phyloP scores from a whole-genome alignment of 495 filamentous ascomycete species.

The Rhizodiscina lignyota region DNA sequence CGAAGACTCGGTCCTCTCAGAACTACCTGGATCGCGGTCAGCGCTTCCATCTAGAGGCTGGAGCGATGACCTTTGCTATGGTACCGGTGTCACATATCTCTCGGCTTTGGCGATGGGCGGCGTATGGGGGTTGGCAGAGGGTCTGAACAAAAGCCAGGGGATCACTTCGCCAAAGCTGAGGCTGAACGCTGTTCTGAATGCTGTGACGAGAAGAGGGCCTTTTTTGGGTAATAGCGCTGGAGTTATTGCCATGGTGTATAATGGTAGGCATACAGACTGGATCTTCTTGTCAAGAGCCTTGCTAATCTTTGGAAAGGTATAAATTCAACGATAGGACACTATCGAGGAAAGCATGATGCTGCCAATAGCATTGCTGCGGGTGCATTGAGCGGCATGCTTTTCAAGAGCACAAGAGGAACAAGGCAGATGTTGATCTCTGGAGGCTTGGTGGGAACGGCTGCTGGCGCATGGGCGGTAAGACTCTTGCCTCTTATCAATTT shows the following conservation, averaged over 20 bases:
- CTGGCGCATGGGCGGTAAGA: slow-evolving; percentile 71
- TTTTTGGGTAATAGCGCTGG: slow-evolving; percentile 93
- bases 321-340: slow-evolving; percentile 77
- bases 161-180: slow-evolving; percentile 75
- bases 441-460: slow-evolving; percentile 66
- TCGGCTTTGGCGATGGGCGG: slow-evolving; percentile 73
- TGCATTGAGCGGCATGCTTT: slow-evolving; percentile 74
- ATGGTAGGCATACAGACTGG: slow-evolving; percentile 18
- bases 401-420: slow-evolving; percentile 83
- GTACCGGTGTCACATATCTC: slow-evolving; percentile 86
- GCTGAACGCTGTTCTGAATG: slow-evolving; percentile 85
- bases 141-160: slow-evolving; percentile 51
- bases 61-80: slow-evolving; percentile 96
- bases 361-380: slow-evolving; percentile 78
- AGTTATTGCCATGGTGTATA: slow-evolving; percentile 89
- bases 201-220: slow-evolving; percentile 81
- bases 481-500: not conserved
- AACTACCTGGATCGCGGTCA: slow-evolving; percentile 72
- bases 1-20: slow-evolving; percentile 77
- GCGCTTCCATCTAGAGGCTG: slow-evolving; percentile 88
- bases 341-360: slow-evolving; percentile 78
- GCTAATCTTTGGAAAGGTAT: slow-evolving; percentile 28
- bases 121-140: slow-evolving; percentile 80
- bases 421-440: slow-evolving; percentile 88
- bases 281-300: not conserved